Base-by-base conservation (phyloP, 2,329 filamentous ascomycete genomes). In the Fusarium keratoplasticum region DNA sequence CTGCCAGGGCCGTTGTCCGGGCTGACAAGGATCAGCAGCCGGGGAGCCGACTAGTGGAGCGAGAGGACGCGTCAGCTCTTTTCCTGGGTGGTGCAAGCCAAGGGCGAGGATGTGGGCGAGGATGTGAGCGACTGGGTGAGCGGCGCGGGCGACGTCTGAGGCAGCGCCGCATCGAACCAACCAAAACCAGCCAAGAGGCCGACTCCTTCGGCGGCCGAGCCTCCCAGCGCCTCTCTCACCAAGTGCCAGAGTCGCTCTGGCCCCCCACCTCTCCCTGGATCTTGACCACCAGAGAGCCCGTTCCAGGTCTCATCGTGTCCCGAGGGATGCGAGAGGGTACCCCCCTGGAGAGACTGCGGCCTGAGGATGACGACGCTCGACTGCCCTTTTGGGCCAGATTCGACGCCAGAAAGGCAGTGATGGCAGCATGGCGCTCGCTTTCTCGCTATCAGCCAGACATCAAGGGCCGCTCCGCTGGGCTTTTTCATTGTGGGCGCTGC, bases 301-400 rank as follows among this genome's bases (percentile, higher is more conserved):
- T n/a, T 38, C 63, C 55, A 61, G 38, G 55, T 60, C 55, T 52
- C 63, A 61, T 60, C 47, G 42, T 50, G 29, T 72, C 59, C 44
- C 68, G 59, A 58, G 59, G 60, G 61, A 65, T 59, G 52, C 70
- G 63, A 67, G 64, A 67, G 33, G 31, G 54, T 8, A 31, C 50
- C 54, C 29, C 52, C 33, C 50, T 50, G 62, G 64, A 40, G 68
- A 40, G 35, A 57, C 76, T 79, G 77, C 77, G 76, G 77, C 75
- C 75, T 78, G 69, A 73, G 77, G 78, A 79, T 80, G 79, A 80
- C 79, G 79, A 80, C 79, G 79, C 78, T 74, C 68, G 70, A 68
- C 70, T 75, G 61, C 77, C 76, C 65, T 44, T 78, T 79, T 76
- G 61, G 73, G 76, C 64, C 69, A 70, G 44, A 60, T 38, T 72